A percentile compares a stretch with the other conserved stretches of the same genome.
These are phyloP conservation scores for Salix brachista DNA, from an alignment of 345 rosid species.

Conservation along the genomic window DNA sequence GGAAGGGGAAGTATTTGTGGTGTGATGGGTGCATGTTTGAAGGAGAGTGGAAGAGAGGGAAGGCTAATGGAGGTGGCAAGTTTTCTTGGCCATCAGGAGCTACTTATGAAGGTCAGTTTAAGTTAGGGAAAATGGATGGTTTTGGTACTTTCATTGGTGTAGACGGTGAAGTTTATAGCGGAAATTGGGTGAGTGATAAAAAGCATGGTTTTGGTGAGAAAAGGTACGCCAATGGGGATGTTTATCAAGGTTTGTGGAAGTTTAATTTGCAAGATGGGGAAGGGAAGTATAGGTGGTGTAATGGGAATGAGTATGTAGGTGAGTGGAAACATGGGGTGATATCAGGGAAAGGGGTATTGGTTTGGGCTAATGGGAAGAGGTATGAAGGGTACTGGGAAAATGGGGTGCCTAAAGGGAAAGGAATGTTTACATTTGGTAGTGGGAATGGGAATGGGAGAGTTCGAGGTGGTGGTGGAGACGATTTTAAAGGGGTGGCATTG, in stretches of 20 bases:
- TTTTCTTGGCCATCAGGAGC: slow-evolving; percentile 81
- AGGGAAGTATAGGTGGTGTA: slow-evolving; percentile 59
- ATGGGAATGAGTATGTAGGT: slow-evolving; percentile 54
- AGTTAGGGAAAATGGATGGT: slow-evolving; percentile 60
- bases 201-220: slow-evolving; percentile 65
- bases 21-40: slow-evolving; percentile 70
- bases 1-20: slow-evolving; percentile 68
- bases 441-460: background rate
- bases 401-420: slow-evolving; percentile 59
- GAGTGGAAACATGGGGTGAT: slow-evolving; percentile 63
- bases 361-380: slow-evolving; percentile 54
- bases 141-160: slow-evolving; percentile 57
- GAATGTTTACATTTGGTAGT: slow-evolving; percentile 43
- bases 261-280: slow-evolving; percentile 54
- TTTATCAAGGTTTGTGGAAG: slow-evolving; percentile 58
- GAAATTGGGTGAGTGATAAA: slow-evolving; percentile 49
- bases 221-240: slow-evolving; percentile 52
- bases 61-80: slow-evolving; percentile 53
- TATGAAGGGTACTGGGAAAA: slow-evolving; percentile 63
- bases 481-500: slow-evolving; percentile 7
- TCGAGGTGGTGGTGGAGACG: slow-evolving; percentile 6
- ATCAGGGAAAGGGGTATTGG: slow-evolving; percentile 46
- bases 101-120: slow-evolving; percentile 62
- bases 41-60: slow-evolving; percentile 62
- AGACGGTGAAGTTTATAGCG: slow-evolving; percentile 55